Base-by-base conservation (phyloP, 345 rosid species). In the Raphanus raphanistrum region DNA sequence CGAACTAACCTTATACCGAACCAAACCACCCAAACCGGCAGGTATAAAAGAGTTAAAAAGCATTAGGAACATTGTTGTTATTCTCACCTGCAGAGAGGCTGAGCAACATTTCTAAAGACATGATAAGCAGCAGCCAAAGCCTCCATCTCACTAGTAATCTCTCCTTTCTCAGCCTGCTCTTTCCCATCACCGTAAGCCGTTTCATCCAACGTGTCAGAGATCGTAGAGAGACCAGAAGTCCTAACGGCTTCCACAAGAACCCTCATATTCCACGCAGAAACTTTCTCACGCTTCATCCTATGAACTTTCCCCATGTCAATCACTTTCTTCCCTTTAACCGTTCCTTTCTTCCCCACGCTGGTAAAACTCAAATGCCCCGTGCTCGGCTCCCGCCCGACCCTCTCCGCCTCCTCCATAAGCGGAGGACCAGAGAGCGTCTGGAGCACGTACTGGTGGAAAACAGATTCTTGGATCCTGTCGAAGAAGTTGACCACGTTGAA, bases 231-330 rank as follows among this genome's bases (percentile, higher is more conserved):
- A 45, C 93, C 88, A 0, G 97, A 86, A 66, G 80, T 90, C 61
- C 85, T 88, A 60, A 90, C 86, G 0, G 93, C 88, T 68, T 94
- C 96, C 11, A 89, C 85, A 80, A 94, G 79, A 36, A 87, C 85
- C 81, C 92, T 87, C 97, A 94, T 90, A 2, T 89, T 90, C 98
- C 98, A 94, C 66, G 96, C 86, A 0, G 98, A 90, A 58, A 94
- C 97, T 79, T 89, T 94, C 59, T 90, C 96, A 31, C 84, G 86
- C 76, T 92, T 92, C 88, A 94, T 82, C 75, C 81, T 82, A 69
- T 92, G 94, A 69, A 92, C 76, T 70, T 82, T 84, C 52, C 86
- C 94, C 93, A 92, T 90, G 81, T 94, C 93, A 82, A 94, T 90
- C 62, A 89, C 78, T 86, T 85, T 92, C 73, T 79, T 84, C 63